These are phyloP conservation scores for Gardenia jasminoides DNA, from an alignment of 257 asterid genomes.

Conservation along the genomic window DNA sequence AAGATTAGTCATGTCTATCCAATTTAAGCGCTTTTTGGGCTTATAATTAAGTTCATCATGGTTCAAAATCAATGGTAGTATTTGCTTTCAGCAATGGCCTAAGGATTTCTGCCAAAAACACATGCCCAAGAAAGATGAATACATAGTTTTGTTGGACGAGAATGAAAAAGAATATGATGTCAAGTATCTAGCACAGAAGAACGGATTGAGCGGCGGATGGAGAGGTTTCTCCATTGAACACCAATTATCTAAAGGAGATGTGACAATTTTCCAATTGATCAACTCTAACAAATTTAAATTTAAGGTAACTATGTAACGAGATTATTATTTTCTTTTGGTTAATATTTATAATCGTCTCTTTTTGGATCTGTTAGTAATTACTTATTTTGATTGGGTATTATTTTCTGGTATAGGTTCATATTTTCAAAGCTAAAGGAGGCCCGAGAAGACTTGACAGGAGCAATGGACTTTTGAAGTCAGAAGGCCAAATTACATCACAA, in stretches of 20 bases:
- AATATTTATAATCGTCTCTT: too few species aligned
- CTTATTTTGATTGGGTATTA: neutral
- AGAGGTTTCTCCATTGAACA: constrained; percentile 63
- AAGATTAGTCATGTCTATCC: constrained; percentile 17
- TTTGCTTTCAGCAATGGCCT: constrained; percentile 46
- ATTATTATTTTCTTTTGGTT: neutral
- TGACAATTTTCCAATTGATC: constrained; percentile 52
- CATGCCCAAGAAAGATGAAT: constrained; percentile 52
- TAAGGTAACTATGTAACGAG: constrained; percentile 33
- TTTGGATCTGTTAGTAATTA: neutral
- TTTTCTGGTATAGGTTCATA: constrained; percentile 47
- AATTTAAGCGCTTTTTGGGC: neutral
- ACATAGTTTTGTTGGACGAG: constrained; percentile 51
- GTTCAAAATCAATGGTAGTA: neutral
- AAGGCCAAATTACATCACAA: constrained; percentile 27
- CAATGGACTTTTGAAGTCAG: constrained; percentile 30
- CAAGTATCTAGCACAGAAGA: constrained; percentile 40
- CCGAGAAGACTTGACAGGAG: constrained; percentile 49
- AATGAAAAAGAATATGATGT: constrained; percentile 36
- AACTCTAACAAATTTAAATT: constrained; percentile 46
- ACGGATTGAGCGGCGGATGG: constrained; percentile 69
- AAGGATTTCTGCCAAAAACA: constrained; percentile 41
- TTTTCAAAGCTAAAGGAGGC: constrained; percentile 34
- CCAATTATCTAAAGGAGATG: constrained; percentile 61
- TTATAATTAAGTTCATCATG: neutral